Evolutionary conservation across 2,329 filamentous ascomycete genomes (phyloP).

Genomic region (Arthrobotrys pseudoclavata): DNA sequence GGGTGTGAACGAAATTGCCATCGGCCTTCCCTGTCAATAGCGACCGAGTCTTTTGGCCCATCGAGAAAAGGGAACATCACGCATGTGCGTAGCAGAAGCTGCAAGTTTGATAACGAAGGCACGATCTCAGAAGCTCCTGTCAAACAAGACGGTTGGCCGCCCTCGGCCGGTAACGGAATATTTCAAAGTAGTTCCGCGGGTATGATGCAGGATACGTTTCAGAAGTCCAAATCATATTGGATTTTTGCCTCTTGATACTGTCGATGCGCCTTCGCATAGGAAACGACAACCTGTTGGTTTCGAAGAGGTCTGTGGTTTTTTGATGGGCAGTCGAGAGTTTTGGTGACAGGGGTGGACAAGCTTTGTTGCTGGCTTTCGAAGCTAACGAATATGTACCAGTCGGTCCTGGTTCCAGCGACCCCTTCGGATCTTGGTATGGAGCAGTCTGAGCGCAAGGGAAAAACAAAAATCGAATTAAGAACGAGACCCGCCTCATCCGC

Average conservation of each 20-base stretch:
- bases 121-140: slow-evolving; percentile 19
- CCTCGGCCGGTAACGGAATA: slow-evolving; percentile 55
- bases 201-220: slow-evolving; percentile 60
- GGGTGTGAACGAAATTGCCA: slow-evolving; percentile 24
- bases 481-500: slow-evolving; percentile 59
- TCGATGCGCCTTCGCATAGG: slow-evolving; percentile 19
- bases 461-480: slow-evolving; percentile 33
- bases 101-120: slow-evolving; percentile 25
- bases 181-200: slow-evolving; percentile 51
- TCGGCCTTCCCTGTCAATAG: slow-evolving; percentile 33
- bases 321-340: slow-evolving; percentile 47
- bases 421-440: slow-evolving; percentile 59
- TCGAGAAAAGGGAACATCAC: slow-evolving; percentile 44
- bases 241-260: slow-evolving; percentile 9
- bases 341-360: slow-evolving; percentile 46
- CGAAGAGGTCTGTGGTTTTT: slow-evolving; percentile 57
- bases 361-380: slow-evolving; percentile 40
- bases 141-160: neutral
- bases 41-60: slow-evolving; percentile 16
- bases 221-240: slow-evolving; percentile 33
- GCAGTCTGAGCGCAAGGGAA: slow-evolving; percentile 45
- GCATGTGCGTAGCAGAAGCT: slow-evolving; percentile 33
- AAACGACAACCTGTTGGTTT: neutral
- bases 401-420: slow-evolving; percentile 36
- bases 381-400: slow-evolving; percentile 29